Base-by-base conservation (phyloP, 257 asterid genomes). In the Penstemon newberryi region DNA sequence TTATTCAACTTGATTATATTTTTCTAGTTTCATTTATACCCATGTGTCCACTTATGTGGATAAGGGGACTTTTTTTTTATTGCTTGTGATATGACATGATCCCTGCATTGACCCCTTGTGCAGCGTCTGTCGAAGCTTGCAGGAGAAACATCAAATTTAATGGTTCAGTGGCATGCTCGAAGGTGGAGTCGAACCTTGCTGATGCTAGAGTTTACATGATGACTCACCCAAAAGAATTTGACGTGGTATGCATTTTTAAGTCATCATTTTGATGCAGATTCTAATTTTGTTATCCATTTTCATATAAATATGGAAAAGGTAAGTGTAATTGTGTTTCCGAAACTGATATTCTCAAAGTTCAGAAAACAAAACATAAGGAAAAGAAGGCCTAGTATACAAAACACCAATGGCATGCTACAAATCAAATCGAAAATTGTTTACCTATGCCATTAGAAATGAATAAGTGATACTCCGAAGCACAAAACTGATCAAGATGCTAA, bases 171-270 rank as follows among this genome's bases (percentile, higher is more conserved):
- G 96, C 95, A 71, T 72, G 89, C 69, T 81, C 90, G 8, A 93
- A 93, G 88, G 99, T 93, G 88, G 97, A 91, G 77, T 89, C 97
- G 2, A 82, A 83, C 69, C 88, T 84, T 75, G 87, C 81, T 61
- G 99, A 94, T 71, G 99, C 99, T 36, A 86, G 97, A 75, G 91
- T 91, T 51, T 87, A 90, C 83, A 91, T 94, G 96, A 96, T 91
- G 69, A 86, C 93, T 50, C 97, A 94, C 79, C 93, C 99, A 43
- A 94, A 94, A 67, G 97, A 94, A 81, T 94, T 89, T 79, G 99
- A 94, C 51, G 84, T 87, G 96, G 99, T 94, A 89, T 60, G 84
- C 66, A 65, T 51, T 11, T 67, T 51, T 7, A 44, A 49, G 55
- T 56, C 59, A 52, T 71, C 43, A 19, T 45, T 8, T 72, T 4